Base-by-base conservation (phyloP, 495 filamentous ascomycete genomes). In the Hypoxylon perforatum region DNA sequence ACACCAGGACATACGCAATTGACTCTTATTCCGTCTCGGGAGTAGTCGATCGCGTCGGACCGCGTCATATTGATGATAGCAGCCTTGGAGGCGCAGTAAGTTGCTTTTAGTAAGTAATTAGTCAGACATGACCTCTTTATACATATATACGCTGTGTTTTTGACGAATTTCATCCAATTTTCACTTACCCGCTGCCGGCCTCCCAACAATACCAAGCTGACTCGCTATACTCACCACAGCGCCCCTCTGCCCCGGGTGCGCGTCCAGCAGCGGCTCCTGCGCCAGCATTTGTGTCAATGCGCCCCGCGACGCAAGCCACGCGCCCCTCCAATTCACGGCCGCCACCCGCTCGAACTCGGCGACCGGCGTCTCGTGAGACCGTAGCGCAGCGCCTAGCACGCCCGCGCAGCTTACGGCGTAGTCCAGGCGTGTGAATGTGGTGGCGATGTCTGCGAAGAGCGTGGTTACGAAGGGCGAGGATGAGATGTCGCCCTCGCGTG, bases 1-100 rank as follows among this genome's bases (percentile, higher is more conserved):
- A 84, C 72, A 4, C 84, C 83, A 0, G 84, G 84, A 61, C 82
- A 85, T 12, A 86, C 81, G 55, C 82, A 85, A 44, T 85, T 86
- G 36, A 86, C 77, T 22, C 83, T 65, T 38, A 86, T 84, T 0
- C 71, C 70, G 47, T 85, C 75, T 19, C 73, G 65, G 0, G 81
- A 81, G 60, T 84, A 82, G 59, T 85, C 83, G 25, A 85, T 84
- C 2, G 82, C 82, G 63, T 86, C 83, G 10, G 80, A 63, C 15
- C 70, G 41, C 12, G 75, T 77, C 75, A 77, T 73, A 18, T 65
- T 70, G 25, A 77, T 75, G 6, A 77, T 61, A 7, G 75, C 75
- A 3, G 73, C 75, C 22, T 77, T 77, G 8, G 72, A 67, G 5
- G 69, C 73, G 39, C 69, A 75, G 41, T 77, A 77, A 0, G 72